These are phyloP conservation scores for Pestalotiopsis sp. DNA, from an alignment of 2,329 filamentous ascomycete genomes.

Conservation along the genomic window DNA sequence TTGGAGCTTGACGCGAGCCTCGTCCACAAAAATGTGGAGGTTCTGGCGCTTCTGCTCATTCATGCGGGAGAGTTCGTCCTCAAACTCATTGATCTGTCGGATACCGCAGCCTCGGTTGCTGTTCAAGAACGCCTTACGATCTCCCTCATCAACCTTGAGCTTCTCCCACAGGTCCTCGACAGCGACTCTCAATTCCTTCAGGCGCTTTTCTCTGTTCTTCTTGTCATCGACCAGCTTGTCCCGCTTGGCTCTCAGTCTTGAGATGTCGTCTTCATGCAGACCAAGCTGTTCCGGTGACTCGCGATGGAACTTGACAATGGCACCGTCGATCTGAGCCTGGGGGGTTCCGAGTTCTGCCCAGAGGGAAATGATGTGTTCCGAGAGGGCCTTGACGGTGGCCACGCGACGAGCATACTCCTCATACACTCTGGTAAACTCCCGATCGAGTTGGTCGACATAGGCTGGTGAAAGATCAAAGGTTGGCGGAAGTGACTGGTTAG, in stretches of 20 bases:
- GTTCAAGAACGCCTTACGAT: slow-evolving; percentile 83
- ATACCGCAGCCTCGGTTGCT: slow-evolving; percentile 88
- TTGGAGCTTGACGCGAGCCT: slow-evolving; percentile 85
- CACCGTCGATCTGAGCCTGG: slow-evolving; percentile 84
- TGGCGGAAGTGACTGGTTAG: slow-evolving; percentile 73
- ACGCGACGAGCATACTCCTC: slow-evolving; percentile 92
- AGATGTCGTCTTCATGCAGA: slow-evolving; percentile 83
- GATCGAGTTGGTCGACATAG: slow-evolving; percentile 84
- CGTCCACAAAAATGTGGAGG: slow-evolving; percentile 92
- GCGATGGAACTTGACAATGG: slow-evolving; percentile 85
- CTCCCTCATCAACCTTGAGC: slow-evolving; percentile 77
- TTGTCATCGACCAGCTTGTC: slow-evolving; percentile 90
- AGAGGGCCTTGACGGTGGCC: slow-evolving; percentile 69
- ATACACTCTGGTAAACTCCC: slow-evolving; percentile 91
- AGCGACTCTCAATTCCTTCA: slow-evolving; percentile 72
- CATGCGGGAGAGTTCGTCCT: slow-evolving; percentile 82
- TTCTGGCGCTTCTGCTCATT: slow-evolving; percentile 96
- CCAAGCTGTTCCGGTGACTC: slow-evolving; percentile 93
- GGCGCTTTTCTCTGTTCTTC: slow-evolving; percentile 72
- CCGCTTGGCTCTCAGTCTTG: slow-evolving; percentile 68
- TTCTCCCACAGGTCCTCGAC: slow-evolving; percentile 92
- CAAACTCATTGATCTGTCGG: slow-evolving; percentile 91
- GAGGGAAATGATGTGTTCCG: slow-evolving; percentile 85
- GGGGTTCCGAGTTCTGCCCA: slow-evolving; percentile 96
- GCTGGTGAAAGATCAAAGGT: slow-evolving; percentile 89